Base-by-base conservation (phyloP, 2,329 filamentous ascomycete genomes). In the Neopestalotiopsis rosae region DNA sequence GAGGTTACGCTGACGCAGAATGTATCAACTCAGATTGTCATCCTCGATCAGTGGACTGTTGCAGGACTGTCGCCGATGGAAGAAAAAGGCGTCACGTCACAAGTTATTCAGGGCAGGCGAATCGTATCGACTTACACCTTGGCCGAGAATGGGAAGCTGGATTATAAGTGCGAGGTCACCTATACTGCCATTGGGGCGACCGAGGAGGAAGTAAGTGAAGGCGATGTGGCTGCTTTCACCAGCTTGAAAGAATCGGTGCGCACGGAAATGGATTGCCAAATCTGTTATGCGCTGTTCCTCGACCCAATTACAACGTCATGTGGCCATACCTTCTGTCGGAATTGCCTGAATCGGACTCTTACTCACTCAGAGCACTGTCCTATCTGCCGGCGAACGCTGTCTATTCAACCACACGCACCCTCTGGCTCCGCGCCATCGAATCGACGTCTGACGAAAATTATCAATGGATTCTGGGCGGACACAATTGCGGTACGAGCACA, bases 261-360 rank as follows among this genome's bases (percentile, higher is more conserved):
- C 70, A 84, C 85, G 17, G 94, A 97, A 77, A 84, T 97, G 76
- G 94, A 97, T 75, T 98, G 95, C 73, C 93, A 96, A 74, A 90
- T 97, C 69, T 97, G 95, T 80, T 97, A 95, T 78, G 88, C 90
- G 56, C 80, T 97, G 28, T 92, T 95, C 78, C 83, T 94, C 70
- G 92, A 97, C 70, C 94, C 95, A 0, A 84, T 95, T 65, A 97
- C 94, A 0, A 97, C 94, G 0, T 86, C 89, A 1, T 98, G 95
- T 75, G 95, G 95, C 1, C 95, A 98, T 78, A 97, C 94, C 0
- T 95, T 96, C 75, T 98, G 95, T 78, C 90, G 92, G 24, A 87
- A 88, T 69, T 98, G 95, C 77, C 84, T 97, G 28, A 88, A 90
- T 68, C 89, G 92, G 61, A 89, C 93, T 6, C 84, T 97, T 69